Evolutionary conservation across 2,329 filamentous ascomycete species (phyloP), one percentile per base, ranked within the genome.

Genomic region (Curvularia sp.): DNA sequence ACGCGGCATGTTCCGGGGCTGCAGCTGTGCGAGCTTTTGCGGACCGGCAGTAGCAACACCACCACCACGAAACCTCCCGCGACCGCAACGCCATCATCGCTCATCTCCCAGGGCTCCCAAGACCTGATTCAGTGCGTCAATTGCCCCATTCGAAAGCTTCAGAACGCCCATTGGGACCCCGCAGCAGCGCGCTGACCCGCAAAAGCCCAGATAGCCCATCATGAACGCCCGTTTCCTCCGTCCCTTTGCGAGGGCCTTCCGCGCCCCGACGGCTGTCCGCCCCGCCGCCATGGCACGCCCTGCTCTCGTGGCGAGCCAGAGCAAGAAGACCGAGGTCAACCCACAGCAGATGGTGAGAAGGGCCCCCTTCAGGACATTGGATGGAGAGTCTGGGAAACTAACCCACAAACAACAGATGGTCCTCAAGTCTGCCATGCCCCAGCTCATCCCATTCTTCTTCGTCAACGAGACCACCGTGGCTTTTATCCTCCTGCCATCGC

Each of bases 371-470:
- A 32, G 12, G 18, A 15, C 18, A 8, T 9, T 25, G 23, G 23
- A 15, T 32, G 13, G 28, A 13, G 28, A 28, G n/a, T 15, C 25
- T 34, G 25, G 34, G 28, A 51, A 21, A 57, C 70, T 73, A 68
- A 70, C 56, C n/a, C 39, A 39, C 23, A 21, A 38, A 41, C 13
- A 15, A 53, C 57, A 78, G 77, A 75, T 67, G 13, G 64, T 77
- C 53, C 75, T 79, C 66, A 74, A 76, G 70, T 77, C 77, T 61
- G 77, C 76, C 60, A 79, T 79, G 77, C 77, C 77, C 59, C 77
- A 79, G 72, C 77, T 79, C 59, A 73, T 79, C 48, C 77, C 77
- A 64, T 79, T 79, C 74, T 79, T 78, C 74, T 79, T 79, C 74
- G 76, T 79, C 69, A 79, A 79, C 72, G 77, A 79, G 75, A 76